phyloP scores from a whole-genome alignment of 805 yeast genomes.

The Kuraishia cidri region DNA sequence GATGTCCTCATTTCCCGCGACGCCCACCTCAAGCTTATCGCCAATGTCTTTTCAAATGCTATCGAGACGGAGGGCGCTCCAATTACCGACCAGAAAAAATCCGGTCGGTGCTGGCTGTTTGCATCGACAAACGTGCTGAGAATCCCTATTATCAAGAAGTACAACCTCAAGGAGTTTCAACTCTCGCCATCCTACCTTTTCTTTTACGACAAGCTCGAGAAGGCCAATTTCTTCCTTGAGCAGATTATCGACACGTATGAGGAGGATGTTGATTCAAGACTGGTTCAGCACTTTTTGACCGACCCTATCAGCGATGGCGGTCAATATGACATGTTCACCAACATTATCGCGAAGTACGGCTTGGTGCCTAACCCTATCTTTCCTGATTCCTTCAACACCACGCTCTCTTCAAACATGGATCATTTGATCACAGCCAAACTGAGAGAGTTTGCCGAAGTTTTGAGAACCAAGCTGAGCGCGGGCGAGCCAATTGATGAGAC shows the following conservation, averaged over 20 bases:
- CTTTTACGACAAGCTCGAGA: conserved; percentile 83
- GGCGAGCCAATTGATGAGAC: conserved; percentile 27
- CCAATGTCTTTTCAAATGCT: conserved; percentile 29
- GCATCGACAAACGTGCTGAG: conserved; percentile 75
- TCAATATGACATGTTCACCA: conserved; percentile 77
- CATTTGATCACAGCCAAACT: conserved; percentile 57
- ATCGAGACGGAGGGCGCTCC: conserved; percentile 50
- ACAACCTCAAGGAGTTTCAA: conserved; percentile 61
- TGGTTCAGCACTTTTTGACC: conserved; percentile 53
- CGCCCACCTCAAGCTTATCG: conserved; percentile 15
- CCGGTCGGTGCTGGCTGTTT: conserved; percentile 88
- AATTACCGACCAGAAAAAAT: conserved; percentile 61
- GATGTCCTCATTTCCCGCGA: conserved; percentile 27
- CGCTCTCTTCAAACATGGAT: conserved; percentile 45
- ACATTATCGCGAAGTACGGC: conserved; percentile 74
- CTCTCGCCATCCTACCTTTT: conserved; percentile 72
- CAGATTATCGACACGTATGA: conserved; percentile 63
- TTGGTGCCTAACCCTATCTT: conserved; percentile 64
- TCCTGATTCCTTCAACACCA: conserved; percentile 58
- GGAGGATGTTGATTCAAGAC: conserved; percentile 59
- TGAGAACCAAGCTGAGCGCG: conserved; percentile 38
- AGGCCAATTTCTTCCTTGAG: conserved; percentile 72
- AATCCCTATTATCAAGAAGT: conserved; percentile 47
- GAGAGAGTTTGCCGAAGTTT: conserved; percentile 67
- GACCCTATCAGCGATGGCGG: conserved; percentile 82